Conservation (phyloP, 225 moss, liverwort and hornwort genomes). For the Pleurozium schreberi region DNA sequence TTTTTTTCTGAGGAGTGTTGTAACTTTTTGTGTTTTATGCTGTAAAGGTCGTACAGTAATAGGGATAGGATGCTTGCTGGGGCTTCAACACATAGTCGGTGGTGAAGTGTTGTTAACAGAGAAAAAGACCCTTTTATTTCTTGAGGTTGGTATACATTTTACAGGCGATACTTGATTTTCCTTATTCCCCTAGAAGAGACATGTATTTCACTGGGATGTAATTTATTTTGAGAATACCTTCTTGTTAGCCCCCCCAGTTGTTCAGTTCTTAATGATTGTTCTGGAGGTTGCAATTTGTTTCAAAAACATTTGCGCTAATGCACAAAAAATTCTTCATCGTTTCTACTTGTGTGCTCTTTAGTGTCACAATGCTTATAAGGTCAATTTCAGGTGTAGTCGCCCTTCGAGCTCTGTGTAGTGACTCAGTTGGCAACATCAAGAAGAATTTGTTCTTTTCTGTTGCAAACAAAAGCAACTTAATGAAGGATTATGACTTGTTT, state of each 20-base stretch:
- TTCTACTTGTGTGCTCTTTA: background rate
- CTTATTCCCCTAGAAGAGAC: background rate
- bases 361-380: background rate
- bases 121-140: background rate
- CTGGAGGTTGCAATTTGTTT: background rate
- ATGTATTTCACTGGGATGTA: conserved; percentile 17
- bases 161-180: conserved; percentile 20
- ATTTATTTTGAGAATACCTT: conserved; percentile 16
- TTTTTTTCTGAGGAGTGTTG: conserved; percentile 17
- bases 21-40: conserved; percentile 9
- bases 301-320: background rate
- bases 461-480: background rate
- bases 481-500: background rate
- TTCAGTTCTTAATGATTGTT: background rate
- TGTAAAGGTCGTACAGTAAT: conserved; percentile 12
- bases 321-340: background rate
- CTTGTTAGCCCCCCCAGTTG: background rate
- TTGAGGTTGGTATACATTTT: conserved; percentile 18
- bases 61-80: background rate
- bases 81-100: conserved; percentile 2
- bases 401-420: background rate
- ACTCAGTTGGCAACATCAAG: background rate
- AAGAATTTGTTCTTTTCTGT: background rate
- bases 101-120: background rate
- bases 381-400: background rate